Base-by-base conservation (phyloP, 441 rosid genomes). In the Raphanus hybrid region DNA sequence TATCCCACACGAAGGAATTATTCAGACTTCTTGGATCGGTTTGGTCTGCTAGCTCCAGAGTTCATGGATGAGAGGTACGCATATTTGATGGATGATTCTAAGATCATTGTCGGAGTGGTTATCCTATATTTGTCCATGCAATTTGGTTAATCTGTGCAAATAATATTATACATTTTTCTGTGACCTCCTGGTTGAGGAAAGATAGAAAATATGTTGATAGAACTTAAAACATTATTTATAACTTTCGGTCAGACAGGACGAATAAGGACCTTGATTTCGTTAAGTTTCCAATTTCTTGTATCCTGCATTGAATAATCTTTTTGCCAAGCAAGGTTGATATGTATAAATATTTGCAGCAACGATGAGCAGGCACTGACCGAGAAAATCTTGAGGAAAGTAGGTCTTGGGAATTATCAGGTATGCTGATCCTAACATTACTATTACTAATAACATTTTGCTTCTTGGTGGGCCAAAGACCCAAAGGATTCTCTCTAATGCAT, bases 391-490 rank as follows among this genome's bases (percentile, higher is more conserved):
- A 82, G 64, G 27, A 89, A 87, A 75, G 75, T 92, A 82, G 88
- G 87, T 81, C 97, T 96, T 74, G 87, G 87, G 73, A 96, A 93
- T 80, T 93, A 84, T 89, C 99, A 96, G 98, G 99, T 96, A 80
- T 78, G 54, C 61, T 45, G 7, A 9, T 58, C 34, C 14, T 14
- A 57, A 57, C 61, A 57, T 57, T 55, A 20, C 61, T 57, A 20
- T 20, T 57, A 18, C 29, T 20, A 20, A 20, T 23, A 18, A 20
- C 29, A 20, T 57, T 57, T 9, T 12, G 29, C 60, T 57, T 57
- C 61, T 18, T 70, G 52, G 64, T 69, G 41, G 74, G 67, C 35
- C 57, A 16, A 35, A 66, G 54, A 62, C 18, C 41, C 64, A 34
- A 66, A 52, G 2, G 39, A n/a, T 41, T 67, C 35, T 57, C 55